Percentiles rank a stretch among this genome's conserved stretches.
phyloP scores from a whole-genome alignment of 2,329 filamentous ascomycete species.

The Fusarium equiseti region DNA sequence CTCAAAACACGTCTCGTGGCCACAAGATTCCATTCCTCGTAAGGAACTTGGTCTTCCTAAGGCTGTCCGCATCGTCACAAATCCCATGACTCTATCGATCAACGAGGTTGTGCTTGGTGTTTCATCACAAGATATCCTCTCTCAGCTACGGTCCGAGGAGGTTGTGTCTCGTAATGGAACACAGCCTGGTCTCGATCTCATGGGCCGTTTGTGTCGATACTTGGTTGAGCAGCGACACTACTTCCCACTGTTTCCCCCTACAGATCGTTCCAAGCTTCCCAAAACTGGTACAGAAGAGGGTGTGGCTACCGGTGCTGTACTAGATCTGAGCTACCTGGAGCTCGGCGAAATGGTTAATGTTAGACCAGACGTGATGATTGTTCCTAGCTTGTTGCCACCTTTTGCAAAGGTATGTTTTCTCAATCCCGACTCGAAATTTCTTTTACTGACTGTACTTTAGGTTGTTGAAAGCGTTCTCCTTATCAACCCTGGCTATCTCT shows the following conservation, averaged over 20 bases:
- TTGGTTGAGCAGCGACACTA: conserved; percentile 92
- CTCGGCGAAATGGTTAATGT: conserved; percentile 91
- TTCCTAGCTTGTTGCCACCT: conserved; percentile 84
- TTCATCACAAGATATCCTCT: conserved; percentile 85
- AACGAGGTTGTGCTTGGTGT: conserved; percentile 89
- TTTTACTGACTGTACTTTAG: conserved; percentile 58
- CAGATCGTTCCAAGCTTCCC: conserved; percentile 74
- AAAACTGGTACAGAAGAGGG: conserved; percentile 72
- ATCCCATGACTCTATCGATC: conserved; percentile 88
- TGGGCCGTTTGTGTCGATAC: conserved; percentile 79
- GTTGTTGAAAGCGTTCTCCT: conserved; percentile 90
- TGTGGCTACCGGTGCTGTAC: conserved; percentile 76
- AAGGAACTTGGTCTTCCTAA: conserved; percentile 85
- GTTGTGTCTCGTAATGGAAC: conserved; percentile 51
- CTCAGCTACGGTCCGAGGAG: conserved; percentile 83
- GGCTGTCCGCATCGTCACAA: conserved; percentile 81
- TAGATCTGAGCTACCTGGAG: conserved; percentile 88
- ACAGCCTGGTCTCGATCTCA: conserved; percentile 60
- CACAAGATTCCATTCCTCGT: conserved; percentile 71
- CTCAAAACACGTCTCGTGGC: conserved; percentile 88
- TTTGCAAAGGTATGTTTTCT: conserved; percentile 82
- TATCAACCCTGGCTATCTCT: conserved; percentile 90
- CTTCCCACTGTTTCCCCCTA: conserved; percentile 87
- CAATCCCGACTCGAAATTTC: not conserved
- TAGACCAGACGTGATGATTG: conserved; percentile 84